phyloP scores from a whole-genome alignment of 2,329 filamentous ascomycete genomes.

The Penicillium palitans region DNA sequence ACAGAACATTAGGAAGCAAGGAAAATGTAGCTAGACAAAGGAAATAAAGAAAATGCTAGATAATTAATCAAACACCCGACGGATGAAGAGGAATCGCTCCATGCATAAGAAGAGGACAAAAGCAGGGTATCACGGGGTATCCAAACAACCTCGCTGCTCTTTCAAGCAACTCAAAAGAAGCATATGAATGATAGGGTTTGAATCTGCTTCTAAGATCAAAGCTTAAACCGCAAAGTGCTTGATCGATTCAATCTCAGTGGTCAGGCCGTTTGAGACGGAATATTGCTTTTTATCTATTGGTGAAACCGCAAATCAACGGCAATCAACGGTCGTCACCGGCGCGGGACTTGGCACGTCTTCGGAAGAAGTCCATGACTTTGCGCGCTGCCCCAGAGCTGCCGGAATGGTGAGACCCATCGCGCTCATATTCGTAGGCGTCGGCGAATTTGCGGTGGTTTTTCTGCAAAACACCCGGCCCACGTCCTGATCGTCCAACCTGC shows the following conservation, averaged over 20 bases:
- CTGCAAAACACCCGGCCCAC: constrained; percentile 64
- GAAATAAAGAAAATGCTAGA: constrained; percentile 36
- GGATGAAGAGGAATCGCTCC: constrained; percentile 38
- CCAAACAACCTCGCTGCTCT: constrained; percentile 41
- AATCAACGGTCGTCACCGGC: constrained; percentile 48
- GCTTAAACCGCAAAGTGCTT: constrained; percentile 14
- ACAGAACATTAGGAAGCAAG: constrained; percentile 21
- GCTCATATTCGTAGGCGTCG: constrained; percentile 80
- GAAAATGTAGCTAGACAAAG: constrained; percentile 32
- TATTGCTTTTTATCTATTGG: constrained; percentile 12
- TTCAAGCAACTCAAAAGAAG: constrained; percentile 24
- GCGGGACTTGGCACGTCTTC: constrained; percentile 76
- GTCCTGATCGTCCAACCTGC: constrained; percentile 40
- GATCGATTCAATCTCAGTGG: constrained; percentile 14
- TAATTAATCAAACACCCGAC: constrained; percentile 34
- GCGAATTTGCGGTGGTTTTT: constrained; percentile 85
- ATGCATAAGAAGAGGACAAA: constrained; percentile 36
- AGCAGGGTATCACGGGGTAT: constrained; percentile 45
- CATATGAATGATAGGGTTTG: constrained; percentile 14
- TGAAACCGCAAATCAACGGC: constrained; percentile 30
- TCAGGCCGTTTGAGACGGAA: background rate
- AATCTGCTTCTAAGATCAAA: constrained; percentile 18
- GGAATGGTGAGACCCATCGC: constrained; percentile 61
- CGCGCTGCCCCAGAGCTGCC: constrained; percentile 85
- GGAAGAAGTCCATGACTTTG: constrained; percentile 98